phyloP scores from a whole-genome alignment of 192 early-diverging fungal genomes.

The Gryganskiella cystojenkinii region DNA sequence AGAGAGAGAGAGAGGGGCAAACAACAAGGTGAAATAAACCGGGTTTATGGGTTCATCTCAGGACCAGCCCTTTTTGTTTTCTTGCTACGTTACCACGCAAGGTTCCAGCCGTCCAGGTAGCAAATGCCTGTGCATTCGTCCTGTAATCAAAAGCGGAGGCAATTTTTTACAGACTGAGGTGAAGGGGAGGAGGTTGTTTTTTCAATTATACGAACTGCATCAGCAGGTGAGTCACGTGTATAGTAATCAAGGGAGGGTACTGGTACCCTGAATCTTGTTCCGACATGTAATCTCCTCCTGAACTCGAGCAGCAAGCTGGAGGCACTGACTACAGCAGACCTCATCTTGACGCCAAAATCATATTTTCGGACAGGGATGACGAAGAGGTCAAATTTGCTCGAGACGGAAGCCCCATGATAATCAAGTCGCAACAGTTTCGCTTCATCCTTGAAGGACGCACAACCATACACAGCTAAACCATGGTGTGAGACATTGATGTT shows the following conservation, averaged over 20 bases:
- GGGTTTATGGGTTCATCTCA: no score
- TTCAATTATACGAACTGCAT: not conserved
- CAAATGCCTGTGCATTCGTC: no score
- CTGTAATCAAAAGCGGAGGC: no score
- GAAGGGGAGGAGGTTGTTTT: constrained; percentile 13
- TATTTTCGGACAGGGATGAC: constrained; percentile 18
- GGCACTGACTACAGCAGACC: constrained; percentile 18
- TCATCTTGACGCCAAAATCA: constrained; percentile 28
- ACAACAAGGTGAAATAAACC: no score
- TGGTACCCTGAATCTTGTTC: not conserved
- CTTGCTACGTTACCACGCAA: no score
- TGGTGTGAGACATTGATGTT: constrained; percentile 2
- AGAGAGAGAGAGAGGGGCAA: no score
- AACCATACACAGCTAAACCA: constrained; percentile 15
- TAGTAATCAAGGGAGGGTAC: constrained; percentile 1
- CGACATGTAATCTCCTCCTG: constrained; percentile 5
- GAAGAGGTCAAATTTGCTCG: constrained; percentile 23
- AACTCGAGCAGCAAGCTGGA: constrained; percentile 17
- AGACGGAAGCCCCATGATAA: constrained; percentile 18
- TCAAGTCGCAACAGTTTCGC: constrained; percentile 24
- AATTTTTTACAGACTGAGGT: no score
- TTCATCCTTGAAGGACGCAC: constrained; percentile 22
- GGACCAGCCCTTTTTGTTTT: no score
- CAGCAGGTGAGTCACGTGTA: not conserved
- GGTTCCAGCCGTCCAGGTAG: no score